Evolutionary conservation across 2,329 filamentous ascomycete species (phyloP).

Genomic region (Ophiostoma sp.): DNA sequence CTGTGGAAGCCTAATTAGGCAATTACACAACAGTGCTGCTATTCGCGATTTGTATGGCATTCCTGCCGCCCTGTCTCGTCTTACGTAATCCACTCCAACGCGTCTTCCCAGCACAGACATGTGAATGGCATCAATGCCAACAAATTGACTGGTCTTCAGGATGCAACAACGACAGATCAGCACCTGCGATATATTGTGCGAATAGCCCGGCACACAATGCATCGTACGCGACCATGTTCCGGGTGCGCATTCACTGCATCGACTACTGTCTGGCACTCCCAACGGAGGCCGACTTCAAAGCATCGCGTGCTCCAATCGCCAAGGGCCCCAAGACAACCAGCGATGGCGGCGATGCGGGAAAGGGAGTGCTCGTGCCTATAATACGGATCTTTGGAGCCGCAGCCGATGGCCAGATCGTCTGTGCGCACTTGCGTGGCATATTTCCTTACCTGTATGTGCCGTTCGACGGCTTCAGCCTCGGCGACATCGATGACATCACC

Average conservation of each 20-base stretch:
- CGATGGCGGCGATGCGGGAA: neutral
- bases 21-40: conserved; percentile 15
- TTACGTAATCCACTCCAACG: neutral
- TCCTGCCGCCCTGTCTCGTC: neutral
- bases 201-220: neutral
- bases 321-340: neutral
- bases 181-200: neutral
- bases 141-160: too few species aligned
- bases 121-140: neutral
- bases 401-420: conserved; percentile 91
- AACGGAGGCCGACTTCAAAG: conserved; percentile 65
- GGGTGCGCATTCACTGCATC: conserved; percentile 88
- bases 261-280: conserved; percentile 85
- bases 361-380: conserved; percentile 67
- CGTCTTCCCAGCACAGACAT: neutral
- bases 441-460: conserved; percentile 88
- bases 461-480: conserved; percentile 16
- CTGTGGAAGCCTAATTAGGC: conserved; percentile 6
- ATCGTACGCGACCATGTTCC: conserved; percentile 51
- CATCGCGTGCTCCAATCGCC: conserved; percentile 45
- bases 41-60: neutral
- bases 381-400: conserved; percentile 89
- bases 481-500: conserved; percentile 16
- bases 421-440: conserved; percentile 89
- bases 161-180: neutral